Evolutionary conservation across 495 filamentous ascomycete genomes (phyloP).

Genomic region (Penicillium subrubescens): DNA sequence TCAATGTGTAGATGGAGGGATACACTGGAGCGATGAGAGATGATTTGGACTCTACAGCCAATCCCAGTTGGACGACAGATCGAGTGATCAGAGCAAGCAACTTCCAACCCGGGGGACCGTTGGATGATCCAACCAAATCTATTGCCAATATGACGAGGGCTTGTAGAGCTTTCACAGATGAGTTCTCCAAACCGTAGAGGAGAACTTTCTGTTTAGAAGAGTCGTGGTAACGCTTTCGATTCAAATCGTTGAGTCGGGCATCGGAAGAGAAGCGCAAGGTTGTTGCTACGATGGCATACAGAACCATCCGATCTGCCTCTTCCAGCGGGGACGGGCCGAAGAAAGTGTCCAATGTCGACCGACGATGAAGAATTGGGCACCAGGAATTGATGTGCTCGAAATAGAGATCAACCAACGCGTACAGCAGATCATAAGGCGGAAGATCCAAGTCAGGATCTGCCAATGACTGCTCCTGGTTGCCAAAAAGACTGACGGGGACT

Average conservation of each 20-base stretch:
- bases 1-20: conserved; percentile 79
- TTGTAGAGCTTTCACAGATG: conserved; percentile 83
- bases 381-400: conserved; percentile 91
- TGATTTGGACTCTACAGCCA: conserved; percentile 78
- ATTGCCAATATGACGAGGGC: conserved; percentile 81
- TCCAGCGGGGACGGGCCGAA: conserved; percentile 75
- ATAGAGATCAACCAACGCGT: conserved; percentile 79
- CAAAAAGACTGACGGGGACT: conserved; percentile 44
- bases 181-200: conserved; percentile 82
- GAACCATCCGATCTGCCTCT: conserved; percentile 76
- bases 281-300: conserved; percentile 86
- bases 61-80: conserved; percentile 79
- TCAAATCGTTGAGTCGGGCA: conserved; percentile 66
- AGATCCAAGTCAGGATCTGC: conserved; percentile 70
- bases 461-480: conserved; percentile 46
- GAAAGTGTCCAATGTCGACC: conserved; percentile 76
- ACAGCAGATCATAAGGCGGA: conserved; percentile 82
- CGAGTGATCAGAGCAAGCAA: conserved; percentile 83
- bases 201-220: conserved; percentile 83
- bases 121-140: conserved; percentile 76
- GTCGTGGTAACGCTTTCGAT: conserved; percentile 71
- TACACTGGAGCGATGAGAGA: conserved; percentile 72
- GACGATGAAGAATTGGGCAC: conserved; percentile 85
- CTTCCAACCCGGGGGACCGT: conserved; percentile 87
- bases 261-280: conserved; percentile 82